Conservation (phyloP, 2,329 filamentous ascomycete genomes). For the Penicillium italicum region DNA sequence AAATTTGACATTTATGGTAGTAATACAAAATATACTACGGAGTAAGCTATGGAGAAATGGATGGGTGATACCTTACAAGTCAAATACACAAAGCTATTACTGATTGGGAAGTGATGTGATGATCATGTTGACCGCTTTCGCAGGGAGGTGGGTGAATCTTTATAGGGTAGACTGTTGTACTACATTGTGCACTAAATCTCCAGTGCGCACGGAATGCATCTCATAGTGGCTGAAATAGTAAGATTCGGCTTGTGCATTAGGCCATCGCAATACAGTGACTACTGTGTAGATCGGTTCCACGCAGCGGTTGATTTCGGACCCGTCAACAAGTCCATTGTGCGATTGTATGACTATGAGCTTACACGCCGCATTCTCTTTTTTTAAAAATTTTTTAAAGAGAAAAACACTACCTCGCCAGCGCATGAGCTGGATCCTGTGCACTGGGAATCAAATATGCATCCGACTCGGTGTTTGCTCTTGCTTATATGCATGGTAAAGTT, state of each 20-base stretch:
- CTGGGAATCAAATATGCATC: not conserved
- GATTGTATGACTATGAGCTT: not conserved
- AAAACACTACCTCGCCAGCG: not conserved
- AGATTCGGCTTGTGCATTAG: conserved; percentile 17
- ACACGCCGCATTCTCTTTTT: not conserved
- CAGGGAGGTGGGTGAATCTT: too few relatives aligned
- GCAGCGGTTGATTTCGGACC: conserved; percentile 13
- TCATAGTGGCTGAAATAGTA: conserved; percentile 23
- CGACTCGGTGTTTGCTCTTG: conserved; percentile 1
- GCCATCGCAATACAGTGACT: conserved; percentile 15
- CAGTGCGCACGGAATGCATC: conserved; percentile 21
- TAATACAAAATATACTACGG: too few relatives aligned
- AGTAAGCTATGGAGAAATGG: too few relatives aligned
- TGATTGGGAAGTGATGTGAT: too few relatives aligned
- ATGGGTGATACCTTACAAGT: too few relatives aligned
- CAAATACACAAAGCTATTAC: too few relatives aligned
- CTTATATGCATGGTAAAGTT: conserved; percentile 8
- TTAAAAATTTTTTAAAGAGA: not conserved
- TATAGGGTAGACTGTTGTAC: too few relatives aligned
- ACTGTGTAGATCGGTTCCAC: conserved; percentile 22
- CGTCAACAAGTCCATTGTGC: conserved; percentile 17
- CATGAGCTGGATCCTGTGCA: not conserved
- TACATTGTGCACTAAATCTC: conserved; percentile 23
- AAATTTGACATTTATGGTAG: too few relatives aligned
- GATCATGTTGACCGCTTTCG: too few relatives aligned